Base-by-base conservation (phyloP, 2,329 filamentous ascomycete genomes). In the Colletotrichum tofieldiae region DNA sequence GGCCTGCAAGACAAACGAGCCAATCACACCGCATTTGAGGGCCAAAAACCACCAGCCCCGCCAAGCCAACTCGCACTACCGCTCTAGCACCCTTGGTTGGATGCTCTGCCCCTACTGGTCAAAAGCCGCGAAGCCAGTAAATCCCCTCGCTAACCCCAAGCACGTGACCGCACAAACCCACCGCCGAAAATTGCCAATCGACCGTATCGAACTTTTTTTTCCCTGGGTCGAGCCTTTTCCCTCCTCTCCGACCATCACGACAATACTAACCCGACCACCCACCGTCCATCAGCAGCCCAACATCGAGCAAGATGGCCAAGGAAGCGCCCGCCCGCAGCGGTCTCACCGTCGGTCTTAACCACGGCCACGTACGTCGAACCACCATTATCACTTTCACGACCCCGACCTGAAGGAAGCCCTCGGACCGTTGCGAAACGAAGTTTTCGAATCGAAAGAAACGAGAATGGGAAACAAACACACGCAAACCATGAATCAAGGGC, bases 341-440 rank as follows among this genome's bases (percentile, higher is more conserved):
- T 84, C 84, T 92, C 79, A 84, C 86, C 84, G 84, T 89, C 80
- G 90, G 90, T 82, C 82, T 87, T 80, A 91, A 92, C 88, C 88
- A 87, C 79, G 88, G 90, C 83, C 86, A 90, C 86, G 90, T 91
- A 91, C 85, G 88, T 85, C 78, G 80, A 82, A 81, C 81, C 82
- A 51, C 26, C 59, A 70, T 54, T 26, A 51, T 45, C 23, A 62
- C 23, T 16, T 37, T 35, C 20, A 35, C 18, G 14, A 39, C 29
- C 66, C 59, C 66, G 51, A 70, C 45, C 59, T 70, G 70, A 72
- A 64, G 61, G 49, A 55, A 45, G 37, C 32, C 49, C 32, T 56
- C 11, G n/a, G 3, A 8, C 20, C 26, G 20, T 67, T 47, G 23
- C 63, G 37, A 59, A 55, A 47, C 54, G 35, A 69, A 47, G 18